These are phyloP conservation scores for Alternaria hordeiaustralica DNA, from an alignment of 2,329 filamentous ascomycete genomes.

Conservation along the genomic window DNA sequence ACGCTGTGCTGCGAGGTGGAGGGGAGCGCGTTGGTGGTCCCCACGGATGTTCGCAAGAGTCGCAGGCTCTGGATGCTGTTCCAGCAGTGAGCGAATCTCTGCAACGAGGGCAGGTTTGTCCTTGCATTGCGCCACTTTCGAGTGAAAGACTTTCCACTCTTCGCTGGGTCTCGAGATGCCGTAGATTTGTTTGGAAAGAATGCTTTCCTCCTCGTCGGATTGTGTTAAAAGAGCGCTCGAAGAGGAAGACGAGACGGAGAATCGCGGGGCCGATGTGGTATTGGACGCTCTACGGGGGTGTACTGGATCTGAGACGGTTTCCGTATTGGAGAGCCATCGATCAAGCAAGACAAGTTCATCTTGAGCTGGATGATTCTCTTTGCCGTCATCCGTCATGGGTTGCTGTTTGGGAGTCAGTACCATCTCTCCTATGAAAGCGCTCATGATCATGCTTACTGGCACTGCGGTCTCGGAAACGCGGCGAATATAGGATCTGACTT, in stretches of 20 bases:
- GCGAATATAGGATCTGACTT: not conserved
- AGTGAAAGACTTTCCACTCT: slow-evolving; percentile 23
- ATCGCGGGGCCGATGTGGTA: slow-evolving; percentile 4
- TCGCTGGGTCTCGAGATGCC: not conserved
- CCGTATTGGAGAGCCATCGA: slow-evolving; percentile 12
- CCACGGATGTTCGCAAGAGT: slow-evolving; percentile 17
- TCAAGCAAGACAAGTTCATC: not conserved
- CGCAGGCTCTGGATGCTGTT: slow-evolving; percentile 10
- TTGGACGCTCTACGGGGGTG: not conserved
- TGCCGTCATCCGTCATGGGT: not conserved
- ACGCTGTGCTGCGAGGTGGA: slow-evolving; percentile 21
- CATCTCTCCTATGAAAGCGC: too few relatives aligned
- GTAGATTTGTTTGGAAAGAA: not conserved
- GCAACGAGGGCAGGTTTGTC: not conserved
- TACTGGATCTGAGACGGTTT: slow-evolving; percentile 12
- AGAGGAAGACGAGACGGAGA: slow-evolving; percentile 8
- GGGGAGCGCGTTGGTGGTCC: slow-evolving; percentile 16
- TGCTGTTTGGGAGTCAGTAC: not conserved
- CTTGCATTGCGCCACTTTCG: slow-evolving; percentile 10
- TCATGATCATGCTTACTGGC: too few relatives aligned
- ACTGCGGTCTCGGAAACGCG: not conserved
- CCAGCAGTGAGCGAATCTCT: slow-evolving; percentile 5
- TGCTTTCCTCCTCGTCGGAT: slow-evolving; percentile 9
- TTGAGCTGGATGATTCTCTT: not conserved
- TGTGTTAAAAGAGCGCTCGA: not conserved